Conservation (phyloP, 352 stramenopile genomes). For the Phytophthora pluvialis region DNA sequence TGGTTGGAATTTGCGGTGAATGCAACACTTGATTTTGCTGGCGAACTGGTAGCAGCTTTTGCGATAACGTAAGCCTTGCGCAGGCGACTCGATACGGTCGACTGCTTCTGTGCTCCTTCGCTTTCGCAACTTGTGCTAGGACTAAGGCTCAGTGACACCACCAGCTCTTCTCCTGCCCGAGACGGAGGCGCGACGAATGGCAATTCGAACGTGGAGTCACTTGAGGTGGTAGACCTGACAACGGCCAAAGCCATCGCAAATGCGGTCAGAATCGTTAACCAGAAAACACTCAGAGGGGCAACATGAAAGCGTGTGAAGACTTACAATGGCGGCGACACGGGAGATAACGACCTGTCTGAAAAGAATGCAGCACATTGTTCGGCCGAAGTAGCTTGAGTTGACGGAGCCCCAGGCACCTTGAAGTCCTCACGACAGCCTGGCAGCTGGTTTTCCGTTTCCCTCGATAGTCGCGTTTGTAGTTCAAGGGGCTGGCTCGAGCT, state of each 20-base stretch:
- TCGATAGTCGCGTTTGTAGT: not conserved
- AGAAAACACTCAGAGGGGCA: not conserved
- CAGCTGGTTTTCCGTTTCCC: slow-evolving; percentile 6
- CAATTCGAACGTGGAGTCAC: slow-evolving; percentile 34
- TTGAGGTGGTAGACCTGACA: slow-evolving; percentile 44
- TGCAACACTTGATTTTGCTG: slow-evolving; percentile 1
- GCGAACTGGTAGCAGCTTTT: slow-evolving; percentile 40
- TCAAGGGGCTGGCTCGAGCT: slow-evolving; percentile 1
- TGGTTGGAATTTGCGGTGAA: slow-evolving; percentile 3
- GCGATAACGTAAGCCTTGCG: slow-evolving; percentile 59
- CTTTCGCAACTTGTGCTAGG: slow-evolving; percentile 26
- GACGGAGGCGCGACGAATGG: not conserved
- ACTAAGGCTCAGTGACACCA: slow-evolving; percentile 21
- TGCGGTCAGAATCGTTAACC: not conserved
- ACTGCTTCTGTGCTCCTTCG: slow-evolving; percentile 29
- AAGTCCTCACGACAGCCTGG: slow-evolving; percentile 17
- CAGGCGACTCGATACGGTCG: slow-evolving; percentile 47
- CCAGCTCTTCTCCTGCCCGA: slow-evolving; percentile 1
- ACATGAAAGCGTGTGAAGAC: slow-evolving; percentile 2
- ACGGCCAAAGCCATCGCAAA: not conserved
- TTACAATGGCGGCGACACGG: slow-evolving; percentile 22
- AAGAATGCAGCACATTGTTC: slow-evolving; percentile 3
- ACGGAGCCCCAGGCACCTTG: not conserved
- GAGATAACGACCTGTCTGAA: not conserved
- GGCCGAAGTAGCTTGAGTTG: not conserved